Evolutionary conservation across 2,329 filamentous ascomycete genomes (phyloP), one percentile per base, ranked within the genome.

Genomic region (Cladosporium halotolerans): DNA sequence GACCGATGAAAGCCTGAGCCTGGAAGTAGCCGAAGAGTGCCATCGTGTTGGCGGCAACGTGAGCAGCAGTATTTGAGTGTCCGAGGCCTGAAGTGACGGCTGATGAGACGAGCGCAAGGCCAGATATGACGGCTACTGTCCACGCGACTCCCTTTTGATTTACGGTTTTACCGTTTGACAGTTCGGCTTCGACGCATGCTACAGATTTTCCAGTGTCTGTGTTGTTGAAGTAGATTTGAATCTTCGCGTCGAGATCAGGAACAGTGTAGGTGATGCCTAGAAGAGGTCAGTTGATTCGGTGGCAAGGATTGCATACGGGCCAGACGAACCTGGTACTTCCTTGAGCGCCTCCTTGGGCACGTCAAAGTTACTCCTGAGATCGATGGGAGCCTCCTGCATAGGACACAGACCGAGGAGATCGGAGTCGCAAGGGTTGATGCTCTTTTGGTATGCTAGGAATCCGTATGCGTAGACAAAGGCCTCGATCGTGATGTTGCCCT

Each of bases 21-120:
- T 97, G 92, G 79, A 96, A 96, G 72, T 93, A 96, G 57, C 86
- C 83, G 68, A 96, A 95, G 31, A 97, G 83, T n/a, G 91, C 93
- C 58, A 96, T 80, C 3, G 92, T 89, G 66, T 95, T 96, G 52
- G 91, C 87, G 52, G 92, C 92, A 58, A 97, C 88, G 71, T 97
- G 92, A 47, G 92, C 90, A 44, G 92, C 91, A 4, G 92, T 92
- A 69, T 96, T 96, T 46, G 89, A 89, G 71, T 96, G 90, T 9
- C 92, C 92, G 4, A 96, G 76, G 32, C 90, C 90, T 28, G 90
- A 96, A 31, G 92, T 88, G 59, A 96, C 80, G 57, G 89, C 92
- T 41, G 92, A 96, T 8, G 89, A 86, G 45, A 89, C 77, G 44
- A 96, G 78, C 61, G 88, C 89, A 43, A 95, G 74, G 56, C 89